Percentiles rank a stretch among this genome's conserved stretches.
These are phyloP conservation scores for Corynespora cassiicola DNA, from an alignment of 2,329 filamentous ascomycete genomes.

Conservation along the genomic window DNA sequence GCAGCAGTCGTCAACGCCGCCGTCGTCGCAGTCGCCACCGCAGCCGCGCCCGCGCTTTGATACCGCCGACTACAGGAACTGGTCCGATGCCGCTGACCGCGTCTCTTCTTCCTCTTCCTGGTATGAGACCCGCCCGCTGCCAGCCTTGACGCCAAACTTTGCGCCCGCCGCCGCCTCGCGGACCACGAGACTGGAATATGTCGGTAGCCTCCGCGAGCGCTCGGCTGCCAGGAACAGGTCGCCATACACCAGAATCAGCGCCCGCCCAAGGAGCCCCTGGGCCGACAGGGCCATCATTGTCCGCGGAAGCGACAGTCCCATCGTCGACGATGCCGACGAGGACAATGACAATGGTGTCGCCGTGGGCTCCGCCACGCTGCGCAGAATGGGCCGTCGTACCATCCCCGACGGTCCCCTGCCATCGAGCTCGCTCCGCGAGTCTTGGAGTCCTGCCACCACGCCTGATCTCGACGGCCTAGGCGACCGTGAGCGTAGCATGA, in stretches of 20 bases:
- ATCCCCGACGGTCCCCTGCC: constrained; percentile 45
- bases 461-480: constrained; percentile 82
- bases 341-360: constrained; percentile 30
- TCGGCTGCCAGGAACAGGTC: constrained; percentile 12
- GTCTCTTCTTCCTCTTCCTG: no score
- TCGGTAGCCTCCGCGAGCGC: constrained; percentile 8
- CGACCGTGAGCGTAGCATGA: constrained; percentile 83
- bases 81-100: no score
- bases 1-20: no score
- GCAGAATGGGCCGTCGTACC: constrained; percentile 45
- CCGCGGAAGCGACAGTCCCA: constrained; percentile 5
- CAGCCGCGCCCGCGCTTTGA: no score
- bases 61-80: no score
- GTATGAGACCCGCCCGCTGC: constrained; percentile 28
- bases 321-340: constrained; percentile 28
- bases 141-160: constrained; percentile 43
- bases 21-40: no score
- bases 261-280: constrained; percentile 6
- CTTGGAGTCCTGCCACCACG: constrained; percentile 42
- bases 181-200: no score
- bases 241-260: constrained; percentile 14
- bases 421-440: constrained; percentile 44
- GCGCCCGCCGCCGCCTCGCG: constrained; percentile 35
- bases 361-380: constrained; percentile 43
- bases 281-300: background rate